A percentile compares a stretch with the other conserved stretches of the same genome.
phyloP scores from a whole-genome alignment of 2,329 filamentous ascomycete genomes.

The Leptographium wingfieldii region DNA sequence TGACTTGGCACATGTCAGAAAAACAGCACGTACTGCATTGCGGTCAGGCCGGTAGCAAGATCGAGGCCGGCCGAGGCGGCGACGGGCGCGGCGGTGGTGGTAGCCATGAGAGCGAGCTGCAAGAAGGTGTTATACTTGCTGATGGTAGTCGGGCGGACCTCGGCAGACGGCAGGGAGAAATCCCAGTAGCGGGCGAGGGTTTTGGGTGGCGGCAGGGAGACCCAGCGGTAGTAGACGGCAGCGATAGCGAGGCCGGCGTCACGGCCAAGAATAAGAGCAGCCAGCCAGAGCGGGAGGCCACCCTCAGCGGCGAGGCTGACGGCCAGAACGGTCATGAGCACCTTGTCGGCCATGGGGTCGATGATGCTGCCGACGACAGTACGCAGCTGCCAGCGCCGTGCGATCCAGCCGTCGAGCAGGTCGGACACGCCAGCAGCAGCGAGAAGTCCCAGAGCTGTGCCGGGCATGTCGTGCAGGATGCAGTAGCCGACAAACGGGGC shows the following conservation, averaged over 20 bases:
- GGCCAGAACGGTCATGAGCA: conserved; percentile 85
- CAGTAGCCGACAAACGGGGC: conserved; percentile 82
- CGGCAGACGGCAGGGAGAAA: conserved; percentile 78
- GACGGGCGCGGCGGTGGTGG: conserved; percentile 70
- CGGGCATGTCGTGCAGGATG: conserved; percentile 70
- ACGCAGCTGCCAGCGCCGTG: conserved; percentile 72
- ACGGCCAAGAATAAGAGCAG: conserved; percentile 78
- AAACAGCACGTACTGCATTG: conserved; percentile 46
- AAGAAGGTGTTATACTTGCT: conserved; percentile 91
- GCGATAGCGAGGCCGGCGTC: conserved; percentile 73
- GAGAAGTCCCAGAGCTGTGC: conserved; percentile 72
- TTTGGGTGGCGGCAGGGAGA: conserved; percentile 84
- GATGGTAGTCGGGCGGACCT: conserved; percentile 71
- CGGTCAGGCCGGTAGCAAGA: conserved; percentile 40
- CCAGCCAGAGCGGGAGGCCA: conserved; percentile 74
- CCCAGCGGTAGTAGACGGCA: conserved; percentile 92
- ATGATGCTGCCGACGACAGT: conserved; percentile 93
- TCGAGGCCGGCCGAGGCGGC: conserved; percentile 23
- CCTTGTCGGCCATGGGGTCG: conserved; percentile 94
- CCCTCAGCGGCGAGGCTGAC: conserved; percentile 76
- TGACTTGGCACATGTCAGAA: neutral
- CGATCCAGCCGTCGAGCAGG: conserved; percentile 87
- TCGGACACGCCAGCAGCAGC: conserved; percentile 87
- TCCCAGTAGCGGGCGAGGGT: conserved; percentile 93
- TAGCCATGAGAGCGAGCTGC: conserved; percentile 75